phyloP scores from a whole-genome alignment of 1,139 yeast genomes.

The Blastobotrys indianensis region DNA sequence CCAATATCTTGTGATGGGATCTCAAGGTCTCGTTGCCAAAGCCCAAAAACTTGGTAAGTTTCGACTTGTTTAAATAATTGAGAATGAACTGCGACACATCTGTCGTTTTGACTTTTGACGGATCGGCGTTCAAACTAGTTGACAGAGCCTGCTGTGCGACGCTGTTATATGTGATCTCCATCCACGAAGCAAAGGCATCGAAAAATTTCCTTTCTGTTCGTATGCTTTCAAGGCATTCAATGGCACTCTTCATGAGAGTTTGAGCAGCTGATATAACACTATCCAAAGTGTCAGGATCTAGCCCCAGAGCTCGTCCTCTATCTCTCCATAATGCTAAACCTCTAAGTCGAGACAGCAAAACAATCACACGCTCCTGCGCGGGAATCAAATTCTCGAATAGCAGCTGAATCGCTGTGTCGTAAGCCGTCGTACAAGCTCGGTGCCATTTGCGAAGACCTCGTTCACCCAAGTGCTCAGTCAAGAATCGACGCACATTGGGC shows the following conservation, averaged over 20 bases:
- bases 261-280: slow-evolving; percentile 30
- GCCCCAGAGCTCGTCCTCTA: slow-evolving; percentile 33
- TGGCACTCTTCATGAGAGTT: slow-evolving; percentile 35
- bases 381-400: slow-evolving; percentile 51
- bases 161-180: slow-evolving; percentile 23
- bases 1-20: slow-evolving; percentile 1
- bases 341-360: slow-evolving; percentile 44
- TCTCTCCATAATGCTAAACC: slow-evolving; percentile 43
- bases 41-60: slow-evolving; percentile 6
- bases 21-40: background rate
- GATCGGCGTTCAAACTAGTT: slow-evolving; percentile 17
- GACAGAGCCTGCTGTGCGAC: slow-evolving; percentile 18
- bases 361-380: slow-evolving; percentile 51
- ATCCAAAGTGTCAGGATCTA: slow-evolving; percentile 29
- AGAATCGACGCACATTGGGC: slow-evolving; percentile 44
- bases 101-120: slow-evolving; percentile 19
- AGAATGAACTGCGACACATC: slow-evolving; percentile 24
- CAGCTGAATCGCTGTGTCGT: slow-evolving; percentile 44
- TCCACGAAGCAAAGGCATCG: slow-evolving; percentile 44
- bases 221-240: slow-evolving; percentile 42
- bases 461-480: slow-evolving; percentile 54
- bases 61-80: slow-evolving; percentile 14
- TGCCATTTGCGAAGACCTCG: slow-evolving; percentile 59
- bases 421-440: slow-evolving; percentile 45
- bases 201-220: slow-evolving; percentile 50